Base-by-base conservation (phyloP, 306 rosid species). In the Casuarina equisetifolia region DNA sequence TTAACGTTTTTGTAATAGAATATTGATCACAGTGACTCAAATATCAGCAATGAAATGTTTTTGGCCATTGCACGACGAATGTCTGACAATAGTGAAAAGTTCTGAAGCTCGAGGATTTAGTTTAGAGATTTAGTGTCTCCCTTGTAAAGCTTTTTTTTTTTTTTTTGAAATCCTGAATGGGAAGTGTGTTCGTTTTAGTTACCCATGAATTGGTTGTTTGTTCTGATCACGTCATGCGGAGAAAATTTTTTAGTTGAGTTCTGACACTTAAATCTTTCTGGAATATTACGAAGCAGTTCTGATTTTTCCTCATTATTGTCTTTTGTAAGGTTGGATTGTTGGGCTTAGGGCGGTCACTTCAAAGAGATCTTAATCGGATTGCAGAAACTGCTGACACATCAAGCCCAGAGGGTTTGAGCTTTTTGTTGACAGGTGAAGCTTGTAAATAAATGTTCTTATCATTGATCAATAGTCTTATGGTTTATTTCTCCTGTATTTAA, bases 331-430 rank as follows among this genome's bases (percentile, higher is more conserved):
- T 92, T 69, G 99, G 97, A 62, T 82, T 95, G 88, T 85, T 92
- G 88, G 99, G 99, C 54, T 85, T 89, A 96, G 99, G 88, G 48
- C 89, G 97, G 69, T 55, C 83, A 5, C 96, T 95, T 74, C 99
- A 95, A 73, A 87, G 82, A 80, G 99, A 92, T 91, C 87, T 95
- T 77, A 85, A 92, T 85, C 91, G 90, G 89, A 95, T 95, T 83
- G 97, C 99, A 68, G 81, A 83, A 84, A 89, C 86, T 83, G 99
- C 99, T 6, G 97, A 92, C 86, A 92, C 97, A 48, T 92, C 97
- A 75, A 76, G 92, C 76, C 40, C 97, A 17, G 87, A 84, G 85
- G 99, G 99, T 45, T 89, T 95, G 87, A 82, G 88, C 83, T 95
- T 83, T 74, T 88, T 95, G 48, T 78, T 92, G 90, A 91, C 97